These are phyloP conservation scores for Chenopodium suecicum DNA, from an alignment of 148 eudicot species.

Conservation along the genomic window DNA sequence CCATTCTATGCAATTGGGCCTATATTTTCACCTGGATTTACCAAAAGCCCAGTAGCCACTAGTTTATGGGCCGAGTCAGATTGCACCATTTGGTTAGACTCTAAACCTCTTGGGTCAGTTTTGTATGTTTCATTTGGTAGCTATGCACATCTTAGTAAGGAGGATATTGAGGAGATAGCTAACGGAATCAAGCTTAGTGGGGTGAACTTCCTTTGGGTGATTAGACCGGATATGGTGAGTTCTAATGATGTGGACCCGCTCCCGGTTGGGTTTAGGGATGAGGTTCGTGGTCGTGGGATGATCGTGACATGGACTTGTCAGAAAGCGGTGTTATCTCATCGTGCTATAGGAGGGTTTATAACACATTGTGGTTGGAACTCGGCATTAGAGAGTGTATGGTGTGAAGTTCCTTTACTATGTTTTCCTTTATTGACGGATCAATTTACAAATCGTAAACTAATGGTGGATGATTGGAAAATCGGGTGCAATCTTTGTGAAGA, in stretches of 20 bases:
- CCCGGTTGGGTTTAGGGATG: slow-evolving; percentile 24
- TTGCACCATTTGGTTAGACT: slow-evolving; percentile 62
- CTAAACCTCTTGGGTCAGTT: slow-evolving; percentile 55
- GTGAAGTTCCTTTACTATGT: slow-evolving; percentile 27
- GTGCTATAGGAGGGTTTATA: slow-evolving; percentile 33
- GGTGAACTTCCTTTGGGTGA: slow-evolving; percentile 64
- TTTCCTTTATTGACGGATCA: slow-evolving; percentile 35
- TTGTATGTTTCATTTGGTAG: slow-evolving; percentile 75
- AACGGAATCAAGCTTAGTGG: slow-evolving; percentile 49
- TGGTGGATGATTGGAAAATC: slow-evolving; percentile 35
- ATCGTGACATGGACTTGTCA: slow-evolving; percentile 32
- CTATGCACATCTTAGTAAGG: slow-evolving; percentile 52
- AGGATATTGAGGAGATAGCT: slow-evolving; percentile 49
- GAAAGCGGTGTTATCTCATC: slow-evolving; percentile 20
- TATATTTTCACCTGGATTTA: slow-evolving; percentile 38
- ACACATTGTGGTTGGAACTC: slow-evolving; percentile 41
- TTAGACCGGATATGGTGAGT: slow-evolving; percentile 46
- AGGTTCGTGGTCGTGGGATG: slow-evolving; percentile 31
- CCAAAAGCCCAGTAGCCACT: slow-evolving; percentile 49
- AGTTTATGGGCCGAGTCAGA: slow-evolving; percentile 74
- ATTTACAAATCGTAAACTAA: slow-evolving; percentile 29
- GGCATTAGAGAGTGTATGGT: slow-evolving; percentile 22
- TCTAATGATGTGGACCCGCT: slow-evolving; percentile 26
- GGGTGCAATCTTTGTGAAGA: slow-evolving; percentile 27
- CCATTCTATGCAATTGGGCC: slow-evolving; percentile 56